A percentile compares a stretch with the other conserved stretches of the same genome.
phyloP scores from a whole-genome alignment of 2,329 filamentous ascomycete genomes.

The Colletotrichum viniferum region DNA sequence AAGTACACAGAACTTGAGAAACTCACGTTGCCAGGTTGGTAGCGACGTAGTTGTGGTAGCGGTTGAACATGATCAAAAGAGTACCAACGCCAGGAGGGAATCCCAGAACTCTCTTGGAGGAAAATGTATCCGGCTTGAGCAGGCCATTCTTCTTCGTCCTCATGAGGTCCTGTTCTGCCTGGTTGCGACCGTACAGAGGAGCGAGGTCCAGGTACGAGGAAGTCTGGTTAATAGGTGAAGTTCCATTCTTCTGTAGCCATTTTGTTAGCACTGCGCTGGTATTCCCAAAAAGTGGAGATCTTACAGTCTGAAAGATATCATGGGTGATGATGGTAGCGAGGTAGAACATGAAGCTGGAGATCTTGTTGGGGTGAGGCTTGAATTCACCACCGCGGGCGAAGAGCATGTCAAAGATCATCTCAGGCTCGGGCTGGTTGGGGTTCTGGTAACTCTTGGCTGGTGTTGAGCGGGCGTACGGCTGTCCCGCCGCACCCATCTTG shows the following conservation, averaged over 20 bases:
- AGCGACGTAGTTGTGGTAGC: slow-evolving; percentile 28
- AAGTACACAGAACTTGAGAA: neutral
- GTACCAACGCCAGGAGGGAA: slow-evolving; percentile 59
- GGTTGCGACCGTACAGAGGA: slow-evolving; percentile 58
- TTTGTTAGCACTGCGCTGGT: slow-evolving; percentile 10
- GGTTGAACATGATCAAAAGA: slow-evolving; percentile 58
- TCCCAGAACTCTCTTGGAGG: slow-evolving; percentile 52
- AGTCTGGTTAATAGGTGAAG: slow-evolving; percentile 31
- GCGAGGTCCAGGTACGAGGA: slow-evolving; percentile 53
- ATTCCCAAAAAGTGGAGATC: neutral
- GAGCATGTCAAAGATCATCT: slow-evolving; percentile 24
- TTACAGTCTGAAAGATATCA: slow-evolving; percentile 46
- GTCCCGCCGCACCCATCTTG: slow-evolving; percentile 21
- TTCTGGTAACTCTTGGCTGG: slow-evolving; percentile 20
- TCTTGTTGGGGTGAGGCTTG: slow-evolving; percentile 38
- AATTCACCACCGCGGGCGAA: slow-evolving; percentile 19
- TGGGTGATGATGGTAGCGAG: slow-evolving; percentile 58
- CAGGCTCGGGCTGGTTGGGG: slow-evolving; percentile 21
- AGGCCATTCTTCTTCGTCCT: slow-evolving; percentile 53
- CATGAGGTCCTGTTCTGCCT: slow-evolving; percentile 53
- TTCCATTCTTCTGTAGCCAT: slow-evolving; percentile 31
- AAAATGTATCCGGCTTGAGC: slow-evolving; percentile 59
- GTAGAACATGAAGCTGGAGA: slow-evolving; percentile 52
- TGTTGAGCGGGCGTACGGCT: slow-evolving; percentile 22
- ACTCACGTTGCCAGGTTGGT: slow-evolving; percentile 23